Base-by-base conservation (phyloP, 192 early-diverging fungal genomes). In the Oehlia diaphana region DNA sequence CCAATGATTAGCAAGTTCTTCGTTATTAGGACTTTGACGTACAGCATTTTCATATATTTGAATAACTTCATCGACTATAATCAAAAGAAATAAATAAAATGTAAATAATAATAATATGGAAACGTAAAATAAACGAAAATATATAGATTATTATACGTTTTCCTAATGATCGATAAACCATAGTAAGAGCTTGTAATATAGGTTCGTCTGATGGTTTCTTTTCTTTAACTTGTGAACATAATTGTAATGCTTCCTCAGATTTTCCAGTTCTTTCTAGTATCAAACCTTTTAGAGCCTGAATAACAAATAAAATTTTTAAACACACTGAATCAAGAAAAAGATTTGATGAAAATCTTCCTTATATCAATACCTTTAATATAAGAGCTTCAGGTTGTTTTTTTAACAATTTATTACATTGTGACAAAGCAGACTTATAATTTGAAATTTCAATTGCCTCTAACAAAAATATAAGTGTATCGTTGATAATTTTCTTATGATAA, bases 261-360 rank as follows among this genome's bases (percentile, higher is more conserved):
- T 87, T 86, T 35, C 93, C 95, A 7, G 84, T 81, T 21, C 91
- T 84, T 39, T 89, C 89, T 68, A 96, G 81, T 0, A 89, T 87
- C 49, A 95, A 85, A 21, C 92, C 91, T 84, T 95, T 96, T 50
- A 95, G 81, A 0, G 94, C 92, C 89, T 94, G 82, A 28, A 70
- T 9, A 13, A n/a, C 10, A 21, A 21, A 64, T 33, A 28, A 21
- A 5, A 12, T 58, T 49, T 82, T 49, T 82, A 47, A n/a, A 39
- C 44, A 12, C 2, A 69, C 42, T 37, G 7, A 42, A 42, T 42
- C 7, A 42, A 42, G 39, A 42, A 26, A 26, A 26, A 42, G 39
- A 42, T 42, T 42, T 5, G 7, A 42, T 42, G 39, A 9, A 42
- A 6, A 28, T 53, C 31, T 68, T 31, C 44, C 33, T 39, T 75